Percentiles rank a stretch among this genome's conserved stretches.
Evolutionary conservation across 192 early-diverging fungal species (phyloP).

Genomic region (Chytriomyces sp.): DNA sequence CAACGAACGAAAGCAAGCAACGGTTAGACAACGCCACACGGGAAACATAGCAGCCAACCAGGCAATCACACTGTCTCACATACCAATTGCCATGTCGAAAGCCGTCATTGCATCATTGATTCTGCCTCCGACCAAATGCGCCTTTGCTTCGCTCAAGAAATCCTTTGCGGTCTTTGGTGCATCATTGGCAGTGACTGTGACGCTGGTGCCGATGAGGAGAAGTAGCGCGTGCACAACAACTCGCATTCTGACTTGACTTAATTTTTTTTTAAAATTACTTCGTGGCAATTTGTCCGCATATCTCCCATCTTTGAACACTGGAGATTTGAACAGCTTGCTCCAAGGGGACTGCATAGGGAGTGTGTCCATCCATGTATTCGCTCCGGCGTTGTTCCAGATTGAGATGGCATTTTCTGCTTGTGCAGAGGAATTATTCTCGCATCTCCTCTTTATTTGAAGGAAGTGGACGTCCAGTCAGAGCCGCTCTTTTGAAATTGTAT

Average conservation of each 20-base stretch:
- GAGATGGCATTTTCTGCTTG: not conserved
- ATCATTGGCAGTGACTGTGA: not conserved
- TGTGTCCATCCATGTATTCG: not conserved
- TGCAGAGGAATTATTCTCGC: not conserved
- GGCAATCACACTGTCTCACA: conserved; percentile 5
- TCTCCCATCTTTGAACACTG: not conserved
- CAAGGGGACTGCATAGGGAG: no score
- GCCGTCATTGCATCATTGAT: conserved; percentile 66
- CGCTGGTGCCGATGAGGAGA: not conserved
- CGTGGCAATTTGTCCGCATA: not conserved
- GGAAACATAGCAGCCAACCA: not conserved
- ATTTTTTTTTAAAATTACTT: not conserved
- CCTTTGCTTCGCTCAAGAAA: conserved; percentile 49
- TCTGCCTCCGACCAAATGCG: conserved; percentile 34
- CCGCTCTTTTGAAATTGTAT: conserved; percentile 29
- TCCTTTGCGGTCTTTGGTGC: conserved; percentile 27
- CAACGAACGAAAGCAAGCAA: conserved; percentile 46
- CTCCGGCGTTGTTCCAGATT: not conserved
- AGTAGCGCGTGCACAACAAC: conserved; percentile 13
- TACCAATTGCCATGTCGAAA: conserved; percentile 72
- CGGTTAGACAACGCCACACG: conserved; percentile 23
- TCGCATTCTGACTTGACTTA: not conserved
- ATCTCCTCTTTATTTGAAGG: conserved; percentile 3
- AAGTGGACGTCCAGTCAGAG: conserved; percentile 26
- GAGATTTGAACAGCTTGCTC: not conserved